These are phyloP conservation scores for Posidonia australis DNA, from an alignment of 106 monocot species.

Conservation along the genomic window DNA sequence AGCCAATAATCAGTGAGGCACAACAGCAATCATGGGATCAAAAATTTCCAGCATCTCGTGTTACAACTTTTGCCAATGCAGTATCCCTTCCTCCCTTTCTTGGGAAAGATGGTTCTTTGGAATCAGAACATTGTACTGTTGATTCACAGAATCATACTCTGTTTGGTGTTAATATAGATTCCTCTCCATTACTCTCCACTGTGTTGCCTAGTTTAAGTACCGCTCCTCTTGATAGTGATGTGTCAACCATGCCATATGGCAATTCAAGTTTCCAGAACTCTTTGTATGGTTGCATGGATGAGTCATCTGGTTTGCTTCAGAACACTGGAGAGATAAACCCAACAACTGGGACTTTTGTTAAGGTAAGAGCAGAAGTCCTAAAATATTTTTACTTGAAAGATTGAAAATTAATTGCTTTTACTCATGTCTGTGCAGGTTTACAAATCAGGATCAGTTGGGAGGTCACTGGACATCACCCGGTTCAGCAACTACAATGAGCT, in stretches of 20 bases:
- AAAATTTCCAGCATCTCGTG: constrained; percentile 28
- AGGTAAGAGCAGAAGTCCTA: constrained; percentile 50
- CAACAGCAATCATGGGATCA: constrained; percentile 17
- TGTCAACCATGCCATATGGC: constrained; percentile 30
- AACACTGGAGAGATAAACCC: constrained; percentile 49
- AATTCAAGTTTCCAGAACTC: constrained; percentile 61
- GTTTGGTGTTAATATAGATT: constrained; percentile 67
- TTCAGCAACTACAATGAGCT: constrained; percentile 91
- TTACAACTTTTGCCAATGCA: constrained; percentile 29
- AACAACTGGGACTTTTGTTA: constrained; percentile 61
- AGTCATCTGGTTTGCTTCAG: constrained; percentile 62
- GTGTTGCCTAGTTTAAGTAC: constrained; percentile 35
- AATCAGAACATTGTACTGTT: constrained; percentile 34
- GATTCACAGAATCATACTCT: constrained; percentile 56
- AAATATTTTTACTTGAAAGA: not conserved
- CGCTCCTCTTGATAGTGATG: constrained; percentile 23
- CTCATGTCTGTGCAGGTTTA: constrained; percentile 50
- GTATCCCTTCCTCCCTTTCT: constrained; percentile 48
- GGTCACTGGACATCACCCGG: constrained; percentile 86
- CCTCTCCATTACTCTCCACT: constrained; percentile 57
- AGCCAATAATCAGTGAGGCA: constrained; percentile 5
- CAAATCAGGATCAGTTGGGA: constrained; percentile 88
- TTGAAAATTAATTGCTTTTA: not conserved
- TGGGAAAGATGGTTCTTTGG: constrained; percentile 46
- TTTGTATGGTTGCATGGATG: constrained; percentile 62